phyloP scores from a whole-genome alignment of 2,329 filamentous ascomycete species.

The Aspergillus tamarii region DNA sequence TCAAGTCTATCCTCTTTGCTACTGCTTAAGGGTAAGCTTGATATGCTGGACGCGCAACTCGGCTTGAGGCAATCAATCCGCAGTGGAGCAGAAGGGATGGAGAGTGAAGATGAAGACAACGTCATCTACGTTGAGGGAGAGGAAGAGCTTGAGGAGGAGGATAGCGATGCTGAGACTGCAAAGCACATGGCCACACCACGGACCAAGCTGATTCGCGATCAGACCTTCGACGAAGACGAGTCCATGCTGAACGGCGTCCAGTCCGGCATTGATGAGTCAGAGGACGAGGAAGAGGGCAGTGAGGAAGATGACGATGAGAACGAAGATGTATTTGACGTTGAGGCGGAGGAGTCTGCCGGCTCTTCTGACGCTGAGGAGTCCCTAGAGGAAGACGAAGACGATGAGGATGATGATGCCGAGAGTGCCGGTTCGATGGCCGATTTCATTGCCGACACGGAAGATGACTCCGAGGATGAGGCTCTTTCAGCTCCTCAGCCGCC shows the following conservation, averaged over 20 bases:
- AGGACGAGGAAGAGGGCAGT: constrained; percentile 60
- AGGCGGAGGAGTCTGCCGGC: constrained; percentile 47
- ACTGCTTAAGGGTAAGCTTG: constrained; percentile 89
- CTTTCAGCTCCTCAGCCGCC: constrained; percentile 29
- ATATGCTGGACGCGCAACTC: constrained; percentile 91
- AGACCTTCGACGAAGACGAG: constrained; percentile 47
- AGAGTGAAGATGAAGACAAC: constrained; percentile 66
- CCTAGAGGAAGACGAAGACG: constrained; percentile 64
- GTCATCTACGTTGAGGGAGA: constrained; percentile 88
- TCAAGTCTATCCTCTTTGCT: constrained; percentile 80
- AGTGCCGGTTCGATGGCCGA: constrained; percentile 56
- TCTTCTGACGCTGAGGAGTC: constrained; percentile 51
- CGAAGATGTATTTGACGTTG: constrained; percentile 48
- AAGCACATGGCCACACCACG: constrained; percentile 32
- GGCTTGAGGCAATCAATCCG: constrained; percentile 74
- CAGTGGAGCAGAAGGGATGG: constrained; percentile 44
- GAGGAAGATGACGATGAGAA: constrained; percentile 52
- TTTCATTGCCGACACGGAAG: constrained; percentile 52
- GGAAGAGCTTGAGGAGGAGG: constrained; percentile 58
- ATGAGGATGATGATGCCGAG: constrained; percentile 65
- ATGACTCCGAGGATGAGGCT: constrained; percentile 41
- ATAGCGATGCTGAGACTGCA: constrained; percentile 34
- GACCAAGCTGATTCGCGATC: constrained; percentile 42
- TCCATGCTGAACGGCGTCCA: constrained; percentile 45
- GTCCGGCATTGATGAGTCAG: constrained; percentile 42